Evolutionary conservation across 2,329 filamentous ascomycete species (phyloP).

Genomic region (Botrytis medusae): DNA sequence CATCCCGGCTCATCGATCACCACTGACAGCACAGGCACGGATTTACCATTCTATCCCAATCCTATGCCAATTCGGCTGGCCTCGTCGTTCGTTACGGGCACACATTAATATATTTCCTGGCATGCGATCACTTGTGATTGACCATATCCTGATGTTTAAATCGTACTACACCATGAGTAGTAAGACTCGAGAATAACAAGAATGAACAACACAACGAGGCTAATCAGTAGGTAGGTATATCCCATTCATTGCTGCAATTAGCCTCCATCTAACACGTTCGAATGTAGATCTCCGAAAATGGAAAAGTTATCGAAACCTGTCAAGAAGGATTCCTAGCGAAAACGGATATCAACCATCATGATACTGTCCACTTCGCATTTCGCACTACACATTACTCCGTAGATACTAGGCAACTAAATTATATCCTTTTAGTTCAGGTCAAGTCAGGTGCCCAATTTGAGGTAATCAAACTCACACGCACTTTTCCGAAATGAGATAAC

Average conservation of each 20-base stretch:
- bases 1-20: slow-evolving; percentile 7
- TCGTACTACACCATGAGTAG: slow-evolving; percentile 5
- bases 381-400: not conserved
- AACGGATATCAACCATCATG: not conserved
- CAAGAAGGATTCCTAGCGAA: not conserved
- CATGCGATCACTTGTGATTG: slow-evolving; percentile 12
- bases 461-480: slow-evolving; percentile 10
- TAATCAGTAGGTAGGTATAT: not conserved
- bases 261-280: not conserved
- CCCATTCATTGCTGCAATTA: not conserved
- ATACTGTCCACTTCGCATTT: slow-evolving; percentile 9
- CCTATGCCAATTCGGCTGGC: not conserved
- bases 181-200: not conserved
- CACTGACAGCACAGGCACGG: slow-evolving; percentile 16
- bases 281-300: not conserved
- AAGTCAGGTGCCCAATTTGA: not conserved
- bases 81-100: slow-evolving; percentile 5
- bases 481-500: not conserved
- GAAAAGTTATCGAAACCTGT: not conserved
- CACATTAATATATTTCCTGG: slow-evolving; percentile 10
- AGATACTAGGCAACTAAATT: not conserved
- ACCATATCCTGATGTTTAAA: not conserved
- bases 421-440: not conserved
- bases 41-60: not conserved
- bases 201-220: not conserved